Percentiles rank a stretch among this genome's conserved stretches.
Conservation (phyloP, 148 eudicot species). For the Talinum fruticosum region DNA sequence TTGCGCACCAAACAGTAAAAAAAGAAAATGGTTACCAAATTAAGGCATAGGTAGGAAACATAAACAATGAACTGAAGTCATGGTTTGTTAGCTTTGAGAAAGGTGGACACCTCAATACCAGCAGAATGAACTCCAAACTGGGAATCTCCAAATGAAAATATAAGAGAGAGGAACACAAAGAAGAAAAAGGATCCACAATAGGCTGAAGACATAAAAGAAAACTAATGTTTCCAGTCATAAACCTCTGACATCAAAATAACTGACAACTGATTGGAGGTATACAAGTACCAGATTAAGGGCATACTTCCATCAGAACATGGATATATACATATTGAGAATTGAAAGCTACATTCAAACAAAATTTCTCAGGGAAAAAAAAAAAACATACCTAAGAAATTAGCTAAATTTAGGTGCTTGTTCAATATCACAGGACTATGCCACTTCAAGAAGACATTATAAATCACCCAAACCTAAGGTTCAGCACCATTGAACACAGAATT, state of each 20-base stretch:
- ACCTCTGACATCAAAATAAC: background rate
- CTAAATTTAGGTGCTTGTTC: background rate
- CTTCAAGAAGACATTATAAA: background rate
- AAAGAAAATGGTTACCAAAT: background rate
- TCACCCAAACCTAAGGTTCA: background rate
- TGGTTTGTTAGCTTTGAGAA: background rate
- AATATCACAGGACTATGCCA: background rate
- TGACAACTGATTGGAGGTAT: background rate
- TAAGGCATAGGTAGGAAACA: background rate
- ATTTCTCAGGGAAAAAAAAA: background rate
- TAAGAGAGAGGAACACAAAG: background rate
- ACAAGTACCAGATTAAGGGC: too few relatives aligned
- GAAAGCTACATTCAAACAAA: background rate
- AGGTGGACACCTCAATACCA: slow-evolving; percentile 1
- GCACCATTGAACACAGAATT: background rate
- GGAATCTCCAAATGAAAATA: background rate
- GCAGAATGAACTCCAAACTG: background rate
- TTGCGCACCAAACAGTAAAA: background rate
- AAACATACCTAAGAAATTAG: background rate
- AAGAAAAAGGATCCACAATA: background rate
- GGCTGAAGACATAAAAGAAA: background rate
- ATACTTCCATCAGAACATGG: too few relatives aligned
- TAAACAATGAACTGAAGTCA: background rate
- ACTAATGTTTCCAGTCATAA: background rate
- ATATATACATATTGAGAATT: too few relatives aligned